Conservation (phyloP, 2,329 filamentous ascomycete species). For the Colletotrichum lindemuthianum region DNA sequence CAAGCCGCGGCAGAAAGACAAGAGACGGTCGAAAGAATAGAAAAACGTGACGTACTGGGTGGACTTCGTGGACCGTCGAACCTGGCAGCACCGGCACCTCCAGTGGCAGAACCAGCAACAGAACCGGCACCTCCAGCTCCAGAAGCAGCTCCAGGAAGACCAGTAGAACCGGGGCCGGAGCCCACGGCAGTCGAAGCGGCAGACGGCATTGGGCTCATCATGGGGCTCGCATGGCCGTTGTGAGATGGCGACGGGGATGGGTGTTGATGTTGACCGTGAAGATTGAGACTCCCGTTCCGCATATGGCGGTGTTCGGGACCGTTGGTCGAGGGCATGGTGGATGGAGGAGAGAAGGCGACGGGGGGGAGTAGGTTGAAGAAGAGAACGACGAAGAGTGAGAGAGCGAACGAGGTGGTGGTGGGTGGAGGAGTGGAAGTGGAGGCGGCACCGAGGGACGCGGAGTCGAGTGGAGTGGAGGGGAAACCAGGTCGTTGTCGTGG, state of each 20-base stretch:
- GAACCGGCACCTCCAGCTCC: no score
- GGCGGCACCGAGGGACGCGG: background rate
- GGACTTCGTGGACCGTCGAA: slow-evolving; percentile 72
- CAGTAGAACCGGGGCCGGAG: slow-evolving; percentile 27
- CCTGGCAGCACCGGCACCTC: slow-evolving; percentile 41
- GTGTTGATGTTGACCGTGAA: slow-evolving; percentile 47
- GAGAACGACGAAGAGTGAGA: background rate
- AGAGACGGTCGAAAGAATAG: background rate
- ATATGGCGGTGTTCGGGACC: slow-evolving; percentile 66
- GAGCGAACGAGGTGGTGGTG: slow-evolving; percentile 12
- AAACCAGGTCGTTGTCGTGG: no score
- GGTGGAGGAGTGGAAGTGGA: slow-evolving; percentile 15
- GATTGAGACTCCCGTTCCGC: slow-evolving; percentile 67
- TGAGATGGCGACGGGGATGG: slow-evolving; percentile 38
- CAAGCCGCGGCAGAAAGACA: background rate
- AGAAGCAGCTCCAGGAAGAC: background rate
- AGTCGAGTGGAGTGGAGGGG: background rate
- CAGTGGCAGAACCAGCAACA: slow-evolving; percentile 3
- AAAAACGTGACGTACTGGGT: slow-evolving; percentile 61
- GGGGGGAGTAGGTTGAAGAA: slow-evolving; percentile 4
- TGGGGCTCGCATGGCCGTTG: slow-evolving; percentile 42
- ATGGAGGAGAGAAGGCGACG: slow-evolving; percentile 18
- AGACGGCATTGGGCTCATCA: slow-evolving; percentile 49
- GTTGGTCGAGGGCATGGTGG: slow-evolving; percentile 41
- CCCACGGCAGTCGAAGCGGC: slow-evolving; percentile 12